Base-by-base conservation (phyloP, 177 flowering plant genomes). In the Telopea speciosissima region DNA sequence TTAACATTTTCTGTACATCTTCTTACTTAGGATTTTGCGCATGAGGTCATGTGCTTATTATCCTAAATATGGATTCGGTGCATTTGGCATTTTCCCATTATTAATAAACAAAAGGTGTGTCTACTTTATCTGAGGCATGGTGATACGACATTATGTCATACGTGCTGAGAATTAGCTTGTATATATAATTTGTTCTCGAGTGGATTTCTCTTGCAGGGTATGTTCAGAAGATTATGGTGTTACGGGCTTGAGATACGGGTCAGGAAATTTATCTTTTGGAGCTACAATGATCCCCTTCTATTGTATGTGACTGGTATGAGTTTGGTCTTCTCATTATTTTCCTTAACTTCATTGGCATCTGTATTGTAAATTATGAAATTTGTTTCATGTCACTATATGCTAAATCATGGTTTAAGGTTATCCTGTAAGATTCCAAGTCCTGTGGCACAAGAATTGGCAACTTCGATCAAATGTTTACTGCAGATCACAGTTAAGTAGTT, bases 201-300 rank as follows among this genome's bases (percentile, higher is more conserved):
- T 23, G 21, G 23, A 69, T 24, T 62, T 61, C 23, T 73, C 22
- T 31, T 81, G 80, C 84, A 92, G 97, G 79, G 63, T 74, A 75
- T 75, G 82, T 49, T 74, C 82, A 36, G 88, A 88, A 72, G 95
- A 88, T 75, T 85, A 77, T 80, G 93, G 96, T 67, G 74, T 87
- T 17, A 79, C 87, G 87, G 99, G 99, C 63, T 73, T 92, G 83
- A 83, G 99, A 88, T 90, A 90, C 86, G 91, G 97, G 71, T 86
- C 96, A 4, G 81, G 72, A 77, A 85, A 87, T 74, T 73, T 92
- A 61, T 90, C 99, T 66, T 14, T 84, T 79, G 99, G 99, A 77
- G 85, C 83, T 75, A 87, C 89, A 45, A 12, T 92, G 65, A 58
- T 77, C 75, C 96, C 97, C 62, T 85, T 87, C 69, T 71, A 88